A percentile compares a stretch with the other conserved stretches of the same genome.
Conservation (phyloP, 2,329 filamentous ascomycete species). For the Hypoxylon sp. region DNA sequence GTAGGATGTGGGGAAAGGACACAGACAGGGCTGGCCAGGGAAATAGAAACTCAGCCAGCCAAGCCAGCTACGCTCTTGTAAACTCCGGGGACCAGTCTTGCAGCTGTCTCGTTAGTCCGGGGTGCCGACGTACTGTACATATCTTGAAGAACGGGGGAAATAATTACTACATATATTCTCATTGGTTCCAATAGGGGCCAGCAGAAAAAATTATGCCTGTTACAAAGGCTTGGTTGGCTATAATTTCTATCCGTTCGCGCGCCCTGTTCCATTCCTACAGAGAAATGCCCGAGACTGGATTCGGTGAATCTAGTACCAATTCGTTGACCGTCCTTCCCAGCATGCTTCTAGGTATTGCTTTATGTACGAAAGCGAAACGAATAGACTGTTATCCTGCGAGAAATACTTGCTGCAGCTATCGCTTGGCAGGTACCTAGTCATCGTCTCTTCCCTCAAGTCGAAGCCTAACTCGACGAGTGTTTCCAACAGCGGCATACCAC, state of each 20-base stretch:
- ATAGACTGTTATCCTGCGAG: background rate
- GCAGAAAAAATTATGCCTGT: conserved; percentile 13
- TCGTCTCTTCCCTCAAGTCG: conserved; percentile 13
- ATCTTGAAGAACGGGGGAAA: conserved; percentile 20
- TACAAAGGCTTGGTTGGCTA: conserved; percentile 25
- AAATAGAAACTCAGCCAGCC: conserved; percentile 9
- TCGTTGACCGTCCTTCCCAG: conserved; percentile 23
- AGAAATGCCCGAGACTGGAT: conserved; percentile 17
- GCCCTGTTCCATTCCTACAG: conserved; percentile 11
- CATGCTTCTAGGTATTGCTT: conserved; percentile 1
- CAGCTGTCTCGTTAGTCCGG: conserved; percentile 3
- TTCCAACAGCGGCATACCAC: conserved; percentile 12
- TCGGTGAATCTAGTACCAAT: conserved; percentile 29
- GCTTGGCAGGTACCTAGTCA: conserved; percentile 4
- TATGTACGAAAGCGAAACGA: conserved; percentile 8
- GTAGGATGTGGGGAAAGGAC: conserved; percentile 39
- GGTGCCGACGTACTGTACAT: conserved; percentile 14
- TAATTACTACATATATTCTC: conserved; percentile 2
- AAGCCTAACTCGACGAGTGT: conserved; percentile 8
- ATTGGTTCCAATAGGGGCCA: conserved; percentile 21
- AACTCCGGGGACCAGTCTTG: conserved; percentile 26
- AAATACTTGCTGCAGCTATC: conserved; percentile 3
- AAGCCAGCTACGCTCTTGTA: conserved; percentile 17
- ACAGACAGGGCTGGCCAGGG: conserved; percentile 29
- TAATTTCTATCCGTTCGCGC: conserved; percentile 7